A percentile compares a stretch with the other conserved stretches of the same genome.
Conservation (phyloP, 495 filamentous ascomycete genomes). For the Staphylotrichum longicolle region DNA sequence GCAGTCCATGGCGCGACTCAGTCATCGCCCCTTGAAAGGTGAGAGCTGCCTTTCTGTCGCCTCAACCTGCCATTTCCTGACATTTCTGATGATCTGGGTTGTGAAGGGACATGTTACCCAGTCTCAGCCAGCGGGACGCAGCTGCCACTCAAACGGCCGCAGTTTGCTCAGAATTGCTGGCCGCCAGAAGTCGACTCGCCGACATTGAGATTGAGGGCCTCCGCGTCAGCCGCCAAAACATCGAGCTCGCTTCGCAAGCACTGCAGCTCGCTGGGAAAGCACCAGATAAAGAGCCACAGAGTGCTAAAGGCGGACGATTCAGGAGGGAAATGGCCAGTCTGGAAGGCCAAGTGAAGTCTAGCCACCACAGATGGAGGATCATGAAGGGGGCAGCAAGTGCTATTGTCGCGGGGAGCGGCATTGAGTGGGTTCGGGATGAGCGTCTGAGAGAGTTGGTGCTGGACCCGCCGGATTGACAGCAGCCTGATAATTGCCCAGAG, state of each 20-base stretch:
- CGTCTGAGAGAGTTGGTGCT: slow-evolving; percentile 69
- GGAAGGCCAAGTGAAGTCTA: slow-evolving; percentile 55
- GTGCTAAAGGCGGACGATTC: slow-evolving; percentile 51
- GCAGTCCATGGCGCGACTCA: slow-evolving; percentile 68
- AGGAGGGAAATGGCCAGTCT: slow-evolving; percentile 51
- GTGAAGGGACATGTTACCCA: slow-evolving; percentile 61
- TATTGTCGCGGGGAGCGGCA: slow-evolving; percentile 75
- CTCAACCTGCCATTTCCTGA: no score
- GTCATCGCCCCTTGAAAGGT: slow-evolving; percentile 67
- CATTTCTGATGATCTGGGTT: not conserved
- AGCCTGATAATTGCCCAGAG: no score
- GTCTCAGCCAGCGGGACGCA: slow-evolving; percentile 65
- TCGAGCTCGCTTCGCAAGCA: slow-evolving; percentile 57
- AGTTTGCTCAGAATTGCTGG: slow-evolving; percentile 50
- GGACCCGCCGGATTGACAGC: slow-evolving; percentile 55
- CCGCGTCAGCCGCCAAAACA: slow-evolving; percentile 56
- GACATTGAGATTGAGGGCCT: slow-evolving; percentile 56
- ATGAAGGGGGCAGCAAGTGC: slow-evolving; percentile 73
- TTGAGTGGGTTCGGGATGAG: slow-evolving; percentile 76
- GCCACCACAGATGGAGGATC: slow-evolving; percentile 63
- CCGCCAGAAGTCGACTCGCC: slow-evolving; percentile 49
- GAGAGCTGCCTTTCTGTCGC: slow-evolving; percentile 12
- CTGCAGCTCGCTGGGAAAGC: slow-evolving; percentile 59
- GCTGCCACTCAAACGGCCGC: slow-evolving; percentile 59
- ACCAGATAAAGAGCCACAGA: slow-evolving; percentile 48